These are phyloP conservation scores for Aspergillus amoenus DNA, from an alignment of 2,329 filamentous ascomycete genomes.

Conservation along the genomic window DNA sequence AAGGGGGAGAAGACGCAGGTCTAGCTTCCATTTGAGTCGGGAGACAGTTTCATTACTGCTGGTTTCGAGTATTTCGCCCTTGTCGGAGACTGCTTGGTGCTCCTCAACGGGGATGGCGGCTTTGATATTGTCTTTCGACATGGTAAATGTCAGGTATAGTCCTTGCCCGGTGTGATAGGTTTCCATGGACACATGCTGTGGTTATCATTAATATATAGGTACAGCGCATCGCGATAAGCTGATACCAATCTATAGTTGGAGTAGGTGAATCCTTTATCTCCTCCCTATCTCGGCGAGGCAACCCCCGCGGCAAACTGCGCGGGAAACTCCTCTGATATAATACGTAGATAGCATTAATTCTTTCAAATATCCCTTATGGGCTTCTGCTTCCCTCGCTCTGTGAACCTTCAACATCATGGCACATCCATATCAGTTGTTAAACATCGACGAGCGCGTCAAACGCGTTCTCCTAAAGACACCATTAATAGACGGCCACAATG, in stretches of 20 bases:
- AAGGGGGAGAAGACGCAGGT: neutral
- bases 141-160: no score
- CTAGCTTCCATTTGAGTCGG: neutral
- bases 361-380: no score
- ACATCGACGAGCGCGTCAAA: neutral
- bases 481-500: slow-evolving; percentile 2
- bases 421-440: neutral
- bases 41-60: neutral
- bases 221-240: no score
- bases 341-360: no score
- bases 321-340: neutral
- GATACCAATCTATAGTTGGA: no score
- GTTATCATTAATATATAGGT: no score
- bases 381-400: no score
- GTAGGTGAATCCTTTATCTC: no score
- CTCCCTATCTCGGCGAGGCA: no score
- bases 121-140: neutral
- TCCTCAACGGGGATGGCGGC: no score
- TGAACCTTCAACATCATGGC: neutral
- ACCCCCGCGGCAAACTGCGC: neutral
- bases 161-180: no score
- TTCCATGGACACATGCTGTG: no score
- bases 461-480: neutral
- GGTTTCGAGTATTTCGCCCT: neutral
- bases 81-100: neutral